These are phyloP conservation scores for Mortierella hygrophila DNA, from an alignment of 192 early-diverging fungal genomes.

Conservation along the genomic window DNA sequence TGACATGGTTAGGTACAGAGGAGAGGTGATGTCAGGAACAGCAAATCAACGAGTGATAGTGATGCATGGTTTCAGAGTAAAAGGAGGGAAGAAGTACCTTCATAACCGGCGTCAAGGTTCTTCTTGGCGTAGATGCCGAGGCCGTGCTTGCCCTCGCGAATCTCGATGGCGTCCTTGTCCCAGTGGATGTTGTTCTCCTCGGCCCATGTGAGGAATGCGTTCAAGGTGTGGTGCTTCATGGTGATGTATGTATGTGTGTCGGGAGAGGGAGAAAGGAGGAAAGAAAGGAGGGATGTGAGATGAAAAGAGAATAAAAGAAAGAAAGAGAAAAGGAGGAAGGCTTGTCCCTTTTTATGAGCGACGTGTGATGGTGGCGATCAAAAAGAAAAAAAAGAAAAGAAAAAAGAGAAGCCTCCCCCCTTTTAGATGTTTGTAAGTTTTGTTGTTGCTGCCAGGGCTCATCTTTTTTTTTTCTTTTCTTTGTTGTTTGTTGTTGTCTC, in stretches of 20 bases:
- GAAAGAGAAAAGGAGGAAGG: slow-evolving; percentile 1
- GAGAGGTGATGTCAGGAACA: not conserved
- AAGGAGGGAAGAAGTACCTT: slow-evolving; percentile 22
- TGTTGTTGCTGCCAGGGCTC: not conserved
- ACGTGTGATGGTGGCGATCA: not conserved
- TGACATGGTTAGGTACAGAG: not conserved
- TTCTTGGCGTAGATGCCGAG: slow-evolving; percentile 71
- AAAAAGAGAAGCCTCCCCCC: not conserved
- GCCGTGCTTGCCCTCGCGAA: slow-evolving; percentile 61
- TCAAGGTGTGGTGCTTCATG: slow-evolving; percentile 20
- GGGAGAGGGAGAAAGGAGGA: not conserved
- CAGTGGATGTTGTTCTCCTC: slow-evolving; percentile 71
- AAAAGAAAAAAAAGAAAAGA: not conserved
- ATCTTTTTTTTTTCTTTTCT: not conserved
- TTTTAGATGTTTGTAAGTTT: not conserved
- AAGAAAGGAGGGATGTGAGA: not conserved
- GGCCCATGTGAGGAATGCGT: slow-evolving; percentile 63
- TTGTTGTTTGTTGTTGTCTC: not conserved
- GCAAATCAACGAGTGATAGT: not conserved
- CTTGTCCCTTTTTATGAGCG: not conserved
- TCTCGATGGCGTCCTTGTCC: slow-evolving; percentile 67
- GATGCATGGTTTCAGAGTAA: not conserved
- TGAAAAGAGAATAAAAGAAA: not conserved
- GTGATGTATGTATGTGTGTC: not conserved
- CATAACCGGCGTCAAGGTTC: slow-evolving; percentile 64